Base-by-base conservation (phyloP, 441 rosid species). In the Gossypium gossypioides region DNA sequence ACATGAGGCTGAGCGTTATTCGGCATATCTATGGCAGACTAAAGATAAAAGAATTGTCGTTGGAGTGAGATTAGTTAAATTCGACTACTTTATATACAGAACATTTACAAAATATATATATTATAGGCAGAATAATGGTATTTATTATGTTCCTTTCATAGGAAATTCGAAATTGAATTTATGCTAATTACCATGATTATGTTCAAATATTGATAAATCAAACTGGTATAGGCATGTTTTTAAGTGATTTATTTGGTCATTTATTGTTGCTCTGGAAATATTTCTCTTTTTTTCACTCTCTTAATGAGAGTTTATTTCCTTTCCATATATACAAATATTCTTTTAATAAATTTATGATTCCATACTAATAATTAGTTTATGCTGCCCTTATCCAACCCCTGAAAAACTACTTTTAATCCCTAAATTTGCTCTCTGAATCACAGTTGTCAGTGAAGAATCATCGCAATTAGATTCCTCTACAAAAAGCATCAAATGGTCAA, bases 1-100 rank as follows among this genome's bases (percentile, higher is more conserved):
- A 69, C 75, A 25, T 81, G 90, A 56, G 80, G 77, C 25, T 77
- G 78, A 59, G 2, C 40, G 0, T 59, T n/a, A 19, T n/a, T 59
- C 42, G 19, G 18, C 64, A 59, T 59, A n/a, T 2, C 12, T 27
- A 13, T 13, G 63, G 63, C 63, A 1, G 18, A 58, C 15, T 25
- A 25, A 57, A 57, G 15, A 57, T 6, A 10, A 0, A 21, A 19
- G 22, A 51, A 8, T 10, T 10, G 15, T 4, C 25, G 62, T 15
- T 5, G 18, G 64, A 27, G 4, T 13, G 37, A 58, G 18, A 25
- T 25, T 25, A 12, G 63, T 25, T 58, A 16, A 12, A 27, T 25
- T 58, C 9, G 27, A 27, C 4, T 27, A 13, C 32, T 29, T 29
- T 29, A 29, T 29, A 29, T 5, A 29, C 32, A 0, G 32, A 29